These are phyloP conservation scores for Forsythia viridissima DNA, from an alignment of 257 asterid species.

Conservation along the genomic window DNA sequence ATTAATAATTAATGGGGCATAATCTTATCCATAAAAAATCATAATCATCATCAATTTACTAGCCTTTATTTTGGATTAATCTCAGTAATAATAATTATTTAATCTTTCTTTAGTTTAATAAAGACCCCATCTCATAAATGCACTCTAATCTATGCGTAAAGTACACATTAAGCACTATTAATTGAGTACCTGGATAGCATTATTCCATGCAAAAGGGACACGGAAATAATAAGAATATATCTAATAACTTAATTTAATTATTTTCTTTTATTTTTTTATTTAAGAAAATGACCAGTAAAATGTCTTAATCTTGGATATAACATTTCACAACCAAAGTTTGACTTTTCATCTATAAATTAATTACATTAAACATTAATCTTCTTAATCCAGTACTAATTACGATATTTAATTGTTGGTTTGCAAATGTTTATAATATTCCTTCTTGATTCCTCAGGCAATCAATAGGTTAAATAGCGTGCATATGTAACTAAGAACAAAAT, in stretches of 20 bases:
- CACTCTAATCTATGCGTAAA: neutral
- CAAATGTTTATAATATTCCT: neutral
- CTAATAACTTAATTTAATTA: neutral
- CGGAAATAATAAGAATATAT: neutral
- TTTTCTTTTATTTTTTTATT: neutral
- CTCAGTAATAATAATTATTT: neutral
- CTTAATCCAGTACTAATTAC: neutral
- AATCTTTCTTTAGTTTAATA: neutral
- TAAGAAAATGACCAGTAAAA: neutral
- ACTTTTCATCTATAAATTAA: neutral
- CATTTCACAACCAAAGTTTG: neutral
- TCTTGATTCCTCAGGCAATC: neutral
- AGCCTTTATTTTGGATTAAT: neutral
- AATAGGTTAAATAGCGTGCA: neutral
- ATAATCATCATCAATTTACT: neutral
- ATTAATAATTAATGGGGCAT: constrained; percentile 7
- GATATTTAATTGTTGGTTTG: neutral
- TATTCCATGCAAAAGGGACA: neutral
- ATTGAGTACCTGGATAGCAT: too few relatives aligned
- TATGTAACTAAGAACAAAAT: neutral
- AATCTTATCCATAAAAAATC: constrained; percentile 10
- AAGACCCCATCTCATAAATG: neutral
- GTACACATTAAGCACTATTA: neutral
- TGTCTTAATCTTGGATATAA: neutral
- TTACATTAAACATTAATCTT: neutral